Evolutionary conservation across 441 rosid genomes (phyloP).

Genomic region (Arabidopsis lyrata): DNA sequence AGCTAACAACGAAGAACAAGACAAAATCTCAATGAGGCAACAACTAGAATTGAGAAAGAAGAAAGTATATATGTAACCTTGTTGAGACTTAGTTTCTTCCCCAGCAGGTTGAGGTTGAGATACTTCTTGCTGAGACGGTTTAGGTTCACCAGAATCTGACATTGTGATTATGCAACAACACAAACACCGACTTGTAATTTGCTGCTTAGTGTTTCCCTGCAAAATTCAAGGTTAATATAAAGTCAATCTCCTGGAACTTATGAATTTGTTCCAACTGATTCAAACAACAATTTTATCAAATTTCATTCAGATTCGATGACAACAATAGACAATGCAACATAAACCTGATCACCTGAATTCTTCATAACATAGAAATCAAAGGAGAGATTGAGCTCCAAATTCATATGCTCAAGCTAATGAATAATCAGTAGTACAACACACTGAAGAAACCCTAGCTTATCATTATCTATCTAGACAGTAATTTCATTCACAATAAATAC

Average conservation of each 20-base stretch:
- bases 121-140: constrained; percentile 49
- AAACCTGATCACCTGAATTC: not conserved
- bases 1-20: not conserved
- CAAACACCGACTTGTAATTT: constrained; percentile 7
- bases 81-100: constrained; percentile 49
- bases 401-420: not conserved
- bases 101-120: constrained; percentile 46
- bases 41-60: not conserved
- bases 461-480: not conserved
- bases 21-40: not conserved
- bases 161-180: constrained; percentile 42
- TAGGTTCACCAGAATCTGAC: constrained; percentile 59
- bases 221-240: not conserved
- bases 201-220: constrained; percentile 7
- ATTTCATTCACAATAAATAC: not conserved
- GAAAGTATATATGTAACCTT: constrained; percentile 43
- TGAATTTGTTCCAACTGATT: not conserved
- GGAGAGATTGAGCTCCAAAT: not conserved
- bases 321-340: not conserved
- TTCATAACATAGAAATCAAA: not conserved
- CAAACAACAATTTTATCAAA: not conserved
- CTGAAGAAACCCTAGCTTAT: constrained; percentile 14
- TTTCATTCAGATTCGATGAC: not conserved
- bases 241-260: not conserved
- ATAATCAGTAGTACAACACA: not conserved